Evolutionary conservation across 306 rosid species (phyloP).

Genomic region (Quercus alba): DNA sequence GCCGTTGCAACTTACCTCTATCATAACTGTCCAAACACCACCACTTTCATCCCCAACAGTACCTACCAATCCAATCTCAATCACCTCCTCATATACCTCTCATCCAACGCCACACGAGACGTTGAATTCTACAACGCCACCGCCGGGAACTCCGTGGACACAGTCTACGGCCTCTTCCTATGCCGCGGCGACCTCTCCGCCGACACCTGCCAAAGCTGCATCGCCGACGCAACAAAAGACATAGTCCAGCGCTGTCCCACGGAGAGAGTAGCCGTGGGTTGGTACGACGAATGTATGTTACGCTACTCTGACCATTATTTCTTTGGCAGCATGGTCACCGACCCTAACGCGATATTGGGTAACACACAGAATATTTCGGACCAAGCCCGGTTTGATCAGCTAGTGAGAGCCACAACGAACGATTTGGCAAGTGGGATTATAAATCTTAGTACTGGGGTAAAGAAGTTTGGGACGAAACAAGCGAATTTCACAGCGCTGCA

Average conservation of each 20-base stretch:
- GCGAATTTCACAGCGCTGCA: slow-evolving; percentile 3
- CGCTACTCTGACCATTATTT: slow-evolving; percentile 29
- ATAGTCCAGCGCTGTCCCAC: slow-evolving; percentile 19
- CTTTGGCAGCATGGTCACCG: slow-evolving; percentile 18
- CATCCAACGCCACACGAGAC: neutral
- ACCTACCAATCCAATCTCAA: slow-evolving; percentile 14
- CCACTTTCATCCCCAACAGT: neutral
- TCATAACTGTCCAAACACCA: slow-evolving; percentile 2
- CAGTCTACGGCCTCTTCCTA: slow-evolving; percentile 41
- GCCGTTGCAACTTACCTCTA: neutral
- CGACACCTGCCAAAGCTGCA: slow-evolving; percentile 40
- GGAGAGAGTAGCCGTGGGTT: slow-evolving; percentile 30
- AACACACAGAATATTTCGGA: neutral
- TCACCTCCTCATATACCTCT: neutral
- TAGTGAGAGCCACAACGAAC: neutral
- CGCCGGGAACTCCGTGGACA: neutral
- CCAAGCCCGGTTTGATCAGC: neutral
- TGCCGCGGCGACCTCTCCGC: slow-evolving; percentile 39
- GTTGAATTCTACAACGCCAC: slow-evolving; percentile 26
- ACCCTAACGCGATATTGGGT: fast-evolving
- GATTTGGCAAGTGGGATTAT: slow-evolving; percentile 5
- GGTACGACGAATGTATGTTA: slow-evolving; percentile 48
- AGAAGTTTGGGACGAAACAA: slow-evolving; percentile 32
- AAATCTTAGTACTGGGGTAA: neutral
- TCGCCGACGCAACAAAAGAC: slow-evolving; percentile 24